Evolutionary conservation across 2,329 filamentous ascomycete genomes (phyloP).

Genomic region (Tothia fuscella): DNA sequence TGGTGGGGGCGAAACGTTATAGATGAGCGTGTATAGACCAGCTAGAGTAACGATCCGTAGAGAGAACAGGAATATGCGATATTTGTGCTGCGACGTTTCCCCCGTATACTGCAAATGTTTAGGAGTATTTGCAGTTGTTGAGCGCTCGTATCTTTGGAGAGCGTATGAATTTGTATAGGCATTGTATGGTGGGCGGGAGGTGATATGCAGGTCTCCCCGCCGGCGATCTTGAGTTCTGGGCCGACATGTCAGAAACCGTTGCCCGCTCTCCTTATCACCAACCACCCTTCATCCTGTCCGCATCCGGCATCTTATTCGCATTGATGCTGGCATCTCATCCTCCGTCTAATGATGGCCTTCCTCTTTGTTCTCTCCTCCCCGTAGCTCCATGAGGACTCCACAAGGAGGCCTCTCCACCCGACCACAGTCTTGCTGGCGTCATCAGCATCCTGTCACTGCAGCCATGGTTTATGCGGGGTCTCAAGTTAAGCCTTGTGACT

Average conservation of each 20-base stretch:
- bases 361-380: background rate
- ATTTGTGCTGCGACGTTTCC: too few relatives aligned
- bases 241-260: background rate
- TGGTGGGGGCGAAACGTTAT: background rate
- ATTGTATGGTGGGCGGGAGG: background rate
- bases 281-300: background rate
- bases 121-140: background rate
- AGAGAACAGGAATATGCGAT: too few relatives aligned
- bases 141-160: background rate
- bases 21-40: background rate
- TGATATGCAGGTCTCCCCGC: background rate
- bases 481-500: conserved; percentile 5
- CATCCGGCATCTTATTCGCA: background rate
- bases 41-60: too few relatives aligned
- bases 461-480: conserved; percentile 1
- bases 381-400: background rate
- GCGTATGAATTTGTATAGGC: background rate
- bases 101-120: too few relatives aligned
- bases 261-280: background rate
- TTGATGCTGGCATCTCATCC: background rate
- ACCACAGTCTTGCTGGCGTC: too few relatives aligned
- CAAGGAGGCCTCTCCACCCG: too few relatives aligned
- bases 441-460: background rate
- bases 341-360: background rate
- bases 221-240: conserved; percentile 1